These are phyloP conservation scores for Calonectria pauciramosa DNA, from an alignment of 2,329 filamentous ascomycete species.

Conservation along the genomic window DNA sequence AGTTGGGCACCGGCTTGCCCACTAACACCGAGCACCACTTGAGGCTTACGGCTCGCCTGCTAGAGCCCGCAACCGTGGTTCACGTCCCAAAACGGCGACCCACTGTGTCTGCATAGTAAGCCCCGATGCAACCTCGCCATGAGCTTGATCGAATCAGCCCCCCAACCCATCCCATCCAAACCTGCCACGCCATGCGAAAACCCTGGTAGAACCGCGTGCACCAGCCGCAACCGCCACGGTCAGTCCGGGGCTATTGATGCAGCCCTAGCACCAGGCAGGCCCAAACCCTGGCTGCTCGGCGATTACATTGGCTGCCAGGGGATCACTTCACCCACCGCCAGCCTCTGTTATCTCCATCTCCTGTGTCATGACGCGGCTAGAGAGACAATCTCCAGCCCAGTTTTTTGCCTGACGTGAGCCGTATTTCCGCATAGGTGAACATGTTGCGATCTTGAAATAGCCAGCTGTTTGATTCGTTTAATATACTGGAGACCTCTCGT, in stretches of 20 bases:
- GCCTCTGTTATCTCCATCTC: neutral
- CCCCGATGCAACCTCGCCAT: neutral
- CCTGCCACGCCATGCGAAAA: neutral
- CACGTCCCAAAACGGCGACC: neutral
- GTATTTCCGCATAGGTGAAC: neutral
- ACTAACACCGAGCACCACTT: neutral
- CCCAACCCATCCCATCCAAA: neutral
- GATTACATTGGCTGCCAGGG: neutral
- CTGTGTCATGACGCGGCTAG: neutral
- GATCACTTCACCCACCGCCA: neutral
- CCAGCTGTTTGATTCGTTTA: neutral
- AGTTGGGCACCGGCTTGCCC: neutral
- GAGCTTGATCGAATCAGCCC: neutral
- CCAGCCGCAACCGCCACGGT: neutral
- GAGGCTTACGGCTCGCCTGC: neutral
- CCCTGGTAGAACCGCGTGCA: neutral
- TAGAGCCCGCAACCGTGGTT: neutral
- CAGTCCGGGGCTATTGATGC: neutral
- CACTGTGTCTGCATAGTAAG: neutral
- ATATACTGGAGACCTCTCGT: neutral
- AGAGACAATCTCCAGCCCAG: neutral
- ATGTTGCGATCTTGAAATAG: neutral
- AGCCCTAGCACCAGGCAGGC: neutral
- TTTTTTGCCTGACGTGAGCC: conserved; percentile 11
- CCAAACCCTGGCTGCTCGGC: neutral